phyloP scores from a whole-genome alignment of 768 basidiomycete genomes.

The Pleurotus cornucopiae region DNA sequence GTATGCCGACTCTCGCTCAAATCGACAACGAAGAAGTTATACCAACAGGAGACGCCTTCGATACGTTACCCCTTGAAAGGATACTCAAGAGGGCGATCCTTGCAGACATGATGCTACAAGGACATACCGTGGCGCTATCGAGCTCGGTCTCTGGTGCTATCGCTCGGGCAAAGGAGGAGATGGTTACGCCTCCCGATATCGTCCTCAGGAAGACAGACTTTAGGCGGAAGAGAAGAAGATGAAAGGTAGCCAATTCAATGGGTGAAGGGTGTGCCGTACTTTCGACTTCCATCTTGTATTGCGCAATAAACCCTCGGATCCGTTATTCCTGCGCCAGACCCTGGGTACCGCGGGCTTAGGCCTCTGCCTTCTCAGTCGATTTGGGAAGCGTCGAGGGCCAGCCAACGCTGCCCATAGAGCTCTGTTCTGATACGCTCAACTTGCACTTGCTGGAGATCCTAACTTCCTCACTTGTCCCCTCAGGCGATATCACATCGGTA shows the following conservation, averaged over 20 bases:
- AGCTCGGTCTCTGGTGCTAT: neutral
- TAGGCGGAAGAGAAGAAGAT: neutral
- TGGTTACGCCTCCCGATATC: neutral
- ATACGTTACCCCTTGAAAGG: constrained; percentile 2
- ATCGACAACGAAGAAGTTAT: constrained; percentile 1
- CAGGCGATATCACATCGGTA: neutral
- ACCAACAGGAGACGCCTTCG: neutral
- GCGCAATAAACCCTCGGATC: too few relatives aligned
- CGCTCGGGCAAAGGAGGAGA: constrained; percentile 1
- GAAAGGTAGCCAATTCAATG: neutral
- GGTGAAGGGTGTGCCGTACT: neutral
- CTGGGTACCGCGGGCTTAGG: too few relatives aligned
- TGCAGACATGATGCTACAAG: neutral
- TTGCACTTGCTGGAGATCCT: too few relatives aligned
- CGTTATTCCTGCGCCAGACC: too few relatives aligned
- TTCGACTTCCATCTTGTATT: neutral
- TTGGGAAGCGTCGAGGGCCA: too few relatives aligned
- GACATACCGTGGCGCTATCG: neutral
- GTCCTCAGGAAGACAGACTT: neutral
- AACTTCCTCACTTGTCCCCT: too few relatives aligned
- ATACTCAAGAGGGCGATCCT: neutral
- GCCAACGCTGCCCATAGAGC: too few relatives aligned
- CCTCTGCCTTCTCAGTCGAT: too few relatives aligned
- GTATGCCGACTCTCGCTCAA: neutral
- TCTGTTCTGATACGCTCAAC: too few relatives aligned